phyloP scores from a whole-genome alignment of 345 rosid species.

The Streptanthus diversifolius region DNA sequence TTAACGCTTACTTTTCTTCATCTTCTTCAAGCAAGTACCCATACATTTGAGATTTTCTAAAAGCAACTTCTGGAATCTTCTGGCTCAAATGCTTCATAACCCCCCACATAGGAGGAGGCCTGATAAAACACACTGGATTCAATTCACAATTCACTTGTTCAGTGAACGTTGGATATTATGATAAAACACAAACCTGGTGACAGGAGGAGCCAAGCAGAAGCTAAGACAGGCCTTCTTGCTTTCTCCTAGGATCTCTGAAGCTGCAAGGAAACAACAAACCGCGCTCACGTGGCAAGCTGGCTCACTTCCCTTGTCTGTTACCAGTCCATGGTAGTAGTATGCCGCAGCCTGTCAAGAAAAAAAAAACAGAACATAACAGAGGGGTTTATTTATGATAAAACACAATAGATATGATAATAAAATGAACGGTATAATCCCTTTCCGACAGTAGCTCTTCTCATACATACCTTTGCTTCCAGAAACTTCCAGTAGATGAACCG shows the following conservation, averaged over 20 bases:
- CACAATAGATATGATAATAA: neutral
- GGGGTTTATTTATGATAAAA: neutral
- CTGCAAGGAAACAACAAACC: slow-evolving; percentile 84
- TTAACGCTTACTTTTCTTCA: slow-evolving; percentile 77
- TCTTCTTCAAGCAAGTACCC: slow-evolving; percentile 82
- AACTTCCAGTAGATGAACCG: slow-evolving; percentile 87
- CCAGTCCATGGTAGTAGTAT: slow-evolving; percentile 87
- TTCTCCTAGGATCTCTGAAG: slow-evolving; percentile 67
- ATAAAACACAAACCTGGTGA: slow-evolving; percentile 54
- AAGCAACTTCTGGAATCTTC: slow-evolving; percentile 91
- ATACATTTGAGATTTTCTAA: slow-evolving; percentile 72
- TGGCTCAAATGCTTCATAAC: slow-evolving; percentile 75
- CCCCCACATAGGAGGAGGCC: slow-evolving; percentile 89
- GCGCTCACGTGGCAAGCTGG: slow-evolving; percentile 62
- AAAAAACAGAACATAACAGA: neutral
- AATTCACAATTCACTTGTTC: neutral
- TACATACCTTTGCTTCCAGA: slow-evolving; percentile 80
- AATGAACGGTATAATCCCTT: neutral
- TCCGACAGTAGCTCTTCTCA: neutral
- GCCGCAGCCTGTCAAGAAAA: slow-evolving; percentile 63
- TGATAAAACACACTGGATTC: slow-evolving; percentile 6
- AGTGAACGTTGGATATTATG: neutral
- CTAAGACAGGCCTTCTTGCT: slow-evolving; percentile 86
- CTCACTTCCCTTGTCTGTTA: slow-evolving; percentile 81
- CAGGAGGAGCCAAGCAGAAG: slow-evolving; percentile 76